Evolutionary conservation across 2,329 filamentous ascomycete species (phyloP), one percentile per base, ranked within the genome.

Genomic region (Nannizziopsis barbatae): DNA sequence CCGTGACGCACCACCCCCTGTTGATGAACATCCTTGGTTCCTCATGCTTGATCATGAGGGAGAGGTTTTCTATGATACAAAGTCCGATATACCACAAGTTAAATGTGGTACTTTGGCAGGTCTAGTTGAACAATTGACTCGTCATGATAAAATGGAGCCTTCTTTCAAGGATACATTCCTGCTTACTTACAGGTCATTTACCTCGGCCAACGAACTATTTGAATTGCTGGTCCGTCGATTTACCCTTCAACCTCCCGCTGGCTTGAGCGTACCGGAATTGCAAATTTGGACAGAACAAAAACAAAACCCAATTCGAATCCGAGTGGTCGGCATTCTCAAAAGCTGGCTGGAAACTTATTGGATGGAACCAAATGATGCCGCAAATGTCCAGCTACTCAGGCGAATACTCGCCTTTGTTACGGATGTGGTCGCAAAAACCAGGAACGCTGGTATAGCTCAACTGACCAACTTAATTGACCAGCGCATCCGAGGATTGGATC

Each of bases 271-370:
- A 47, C 69, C 76, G 35, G 88, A 96, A 55, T 87, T 85, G 58
- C 86, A 95, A 48, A 74, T 78, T 27, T 98, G 92, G 92, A 80
- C 85, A 32, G 87, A 95, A 62, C 82, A 83, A 62, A 98, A 98
- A 70, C 92, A 96, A 65, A 95, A 93, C 62, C 84, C 87, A 4
- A 95, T 96, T 52, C 80, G 92, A 32, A 94, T 98, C 71, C 81
- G 92, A 37, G 89, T 98, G 1, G 88, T 98, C 55, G 98, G 96
- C 61, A 96, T 95, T 55, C 71, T 98, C 42, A 96, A 96, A 75
- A 93, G 81, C 67, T 98, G 92, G 92, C 92, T 98, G 57, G 92
- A 96, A 62, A 89, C 84, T 58, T 96, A 92, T 65, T 98, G 92
- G 92, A 95, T 96, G 88, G 92, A 98, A 63, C 85, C 88, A 42